Evolutionary conservation across 2,329 filamentous ascomycete species (phyloP).

Genomic region (Calonectria montana): DNA sequence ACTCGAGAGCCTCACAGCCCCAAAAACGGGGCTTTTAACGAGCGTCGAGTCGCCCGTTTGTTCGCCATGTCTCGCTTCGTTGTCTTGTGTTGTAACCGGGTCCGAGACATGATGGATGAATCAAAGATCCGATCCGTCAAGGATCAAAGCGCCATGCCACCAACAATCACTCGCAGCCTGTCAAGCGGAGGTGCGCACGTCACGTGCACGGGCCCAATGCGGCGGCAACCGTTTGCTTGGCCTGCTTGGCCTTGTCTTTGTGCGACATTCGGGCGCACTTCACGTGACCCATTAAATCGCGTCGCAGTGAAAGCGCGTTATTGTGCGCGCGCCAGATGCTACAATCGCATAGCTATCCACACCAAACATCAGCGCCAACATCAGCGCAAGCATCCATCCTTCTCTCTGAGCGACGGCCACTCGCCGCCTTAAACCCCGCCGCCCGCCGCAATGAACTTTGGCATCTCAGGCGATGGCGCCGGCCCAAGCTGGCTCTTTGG

Average conservation of each 20-base stretch:
- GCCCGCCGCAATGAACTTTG: constrained; percentile 31
- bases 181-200: neutral
- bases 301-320: neutral
- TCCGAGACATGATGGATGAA: neutral
- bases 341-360: neutral
- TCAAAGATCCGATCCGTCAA: neutral
- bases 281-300: neutral
- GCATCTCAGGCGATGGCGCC: constrained; percentile 30
- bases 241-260: neutral
- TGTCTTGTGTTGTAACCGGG: neutral
- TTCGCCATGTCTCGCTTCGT: neutral
- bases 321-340: neutral
- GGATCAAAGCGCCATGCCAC: neutral
- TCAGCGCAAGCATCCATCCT: neutral
- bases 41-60: neutral
- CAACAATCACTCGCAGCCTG: neutral
- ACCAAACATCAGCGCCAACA: neutral
- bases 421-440: neutral
- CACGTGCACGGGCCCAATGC: neutral
- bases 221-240: neutral
- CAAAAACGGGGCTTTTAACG: neutral
- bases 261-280: neutral
- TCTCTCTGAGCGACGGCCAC: neutral
- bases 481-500: constrained; percentile 31
- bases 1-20: neutral